Percentiles rank a stretch among this genome's conserved stretches.
Conservation (phyloP, 768 basidiomycete genomes). For the Pleurotus giganteus region DNA sequence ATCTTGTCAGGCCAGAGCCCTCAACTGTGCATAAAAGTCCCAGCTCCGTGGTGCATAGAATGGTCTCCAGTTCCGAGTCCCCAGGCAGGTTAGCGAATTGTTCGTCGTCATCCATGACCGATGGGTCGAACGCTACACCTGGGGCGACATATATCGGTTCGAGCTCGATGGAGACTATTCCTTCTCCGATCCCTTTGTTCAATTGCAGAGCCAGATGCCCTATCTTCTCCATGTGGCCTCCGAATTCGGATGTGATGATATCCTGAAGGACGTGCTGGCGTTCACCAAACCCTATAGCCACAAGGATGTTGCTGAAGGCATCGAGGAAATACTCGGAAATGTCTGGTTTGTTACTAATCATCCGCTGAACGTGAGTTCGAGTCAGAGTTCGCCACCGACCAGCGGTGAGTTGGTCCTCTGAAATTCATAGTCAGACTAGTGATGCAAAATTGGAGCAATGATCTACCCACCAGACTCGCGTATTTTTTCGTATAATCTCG, state of each 20-base stretch:
- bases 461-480: constrained; percentile 37
- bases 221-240: constrained; percentile 38
- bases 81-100: constrained; percentile 13
- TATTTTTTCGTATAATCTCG: constrained; percentile 40
- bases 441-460: not conserved
- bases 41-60: constrained; percentile 58
- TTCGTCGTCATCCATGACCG: constrained; percentile 42
- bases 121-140: constrained; percentile 37
- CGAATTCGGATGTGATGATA: constrained; percentile 40
- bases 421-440: not conserved
- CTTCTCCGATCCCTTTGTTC: constrained; percentile 58
- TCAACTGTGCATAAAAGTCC: constrained; percentile 41
- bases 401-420: constrained; percentile 50
- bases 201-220: constrained; percentile 45
- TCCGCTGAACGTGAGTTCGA: constrained; percentile 39
- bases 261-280: constrained; percentile 31
- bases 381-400: constrained; percentile 59
- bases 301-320: constrained; percentile 39
- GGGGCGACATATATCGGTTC: constrained; percentile 46
- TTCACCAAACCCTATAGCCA: constrained; percentile 35
- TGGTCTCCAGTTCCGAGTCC: constrained; percentile 23
- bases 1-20: constrained; percentile 32
- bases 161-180: constrained; percentile 55
- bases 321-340: constrained; percentile 33
- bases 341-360: constrained; percentile 29